Evolutionary conservation across 2,329 filamentous ascomycete genomes (phyloP).

Genomic region (Penicillium sp.): DNA sequence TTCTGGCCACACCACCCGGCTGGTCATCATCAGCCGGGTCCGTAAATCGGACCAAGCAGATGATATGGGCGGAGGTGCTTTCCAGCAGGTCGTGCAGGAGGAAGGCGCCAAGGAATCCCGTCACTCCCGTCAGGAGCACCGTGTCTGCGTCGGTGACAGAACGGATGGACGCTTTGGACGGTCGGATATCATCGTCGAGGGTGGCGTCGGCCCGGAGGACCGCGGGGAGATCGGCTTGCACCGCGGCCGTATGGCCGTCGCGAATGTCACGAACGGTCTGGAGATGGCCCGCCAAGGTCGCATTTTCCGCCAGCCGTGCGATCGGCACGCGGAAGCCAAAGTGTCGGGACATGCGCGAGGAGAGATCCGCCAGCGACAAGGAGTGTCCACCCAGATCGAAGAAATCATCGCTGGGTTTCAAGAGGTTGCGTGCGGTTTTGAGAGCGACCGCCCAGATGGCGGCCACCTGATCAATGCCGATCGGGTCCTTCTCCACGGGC

Average conservation of each 20-base stretch:
- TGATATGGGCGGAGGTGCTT: slow-evolving; percentile 57
- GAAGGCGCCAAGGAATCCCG: slow-evolving; percentile 68
- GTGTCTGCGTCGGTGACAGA: too few relatives aligned
- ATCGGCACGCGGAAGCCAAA: slow-evolving; percentile 68
- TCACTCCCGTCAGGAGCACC: slow-evolving; percentile 64
- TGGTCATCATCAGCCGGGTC: slow-evolving; percentile 59
- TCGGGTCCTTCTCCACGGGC: slow-evolving; percentile 52
- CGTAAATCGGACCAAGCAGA: slow-evolving; percentile 64
- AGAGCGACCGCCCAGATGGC: slow-evolving; percentile 64
- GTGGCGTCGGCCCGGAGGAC: slow-evolving; percentile 58
- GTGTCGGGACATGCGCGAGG: slow-evolving; percentile 56
- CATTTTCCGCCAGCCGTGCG: slow-evolving; percentile 59
- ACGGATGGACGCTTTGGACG: too few relatives aligned
- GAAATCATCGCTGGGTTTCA: slow-evolving; percentile 65
- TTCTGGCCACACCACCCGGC: slow-evolving; percentile 61
- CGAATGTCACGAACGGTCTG: slow-evolving; percentile 60
- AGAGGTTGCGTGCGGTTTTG: slow-evolving; percentile 51
- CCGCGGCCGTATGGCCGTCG: slow-evolving; percentile 63
- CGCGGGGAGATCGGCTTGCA: slow-evolving; percentile 65
- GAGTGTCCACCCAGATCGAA: slow-evolving; percentile 76
- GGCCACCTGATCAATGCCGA: slow-evolving; percentile 58
- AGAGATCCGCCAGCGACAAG: slow-evolving; percentile 64
- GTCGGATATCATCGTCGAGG: too few relatives aligned
- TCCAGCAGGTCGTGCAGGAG: slow-evolving; percentile 61
- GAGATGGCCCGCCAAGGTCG: slow-evolving; percentile 66